Conservation (phyloP, 495 filamentous ascomycete genomes). For the Chaetomium tenue region DNA sequence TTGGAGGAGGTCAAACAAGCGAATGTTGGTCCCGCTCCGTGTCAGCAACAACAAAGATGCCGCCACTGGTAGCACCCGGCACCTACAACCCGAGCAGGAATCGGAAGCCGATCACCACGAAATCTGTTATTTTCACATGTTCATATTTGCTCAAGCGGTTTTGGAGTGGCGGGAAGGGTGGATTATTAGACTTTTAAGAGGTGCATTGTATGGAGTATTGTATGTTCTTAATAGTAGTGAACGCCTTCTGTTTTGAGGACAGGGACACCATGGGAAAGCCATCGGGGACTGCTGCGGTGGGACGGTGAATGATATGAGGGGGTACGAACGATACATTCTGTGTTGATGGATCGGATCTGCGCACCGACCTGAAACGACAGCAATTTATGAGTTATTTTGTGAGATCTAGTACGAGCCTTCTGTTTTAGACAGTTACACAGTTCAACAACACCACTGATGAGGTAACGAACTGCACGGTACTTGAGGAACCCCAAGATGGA, state of each 20-base stretch:
- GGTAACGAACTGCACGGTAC: too few relatives aligned
- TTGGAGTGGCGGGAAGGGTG: background rate
- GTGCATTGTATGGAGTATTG: conserved; percentile 20
- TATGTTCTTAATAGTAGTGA: background rate
- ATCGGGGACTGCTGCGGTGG: background rate
- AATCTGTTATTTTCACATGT: background rate
- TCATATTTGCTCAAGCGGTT: background rate
- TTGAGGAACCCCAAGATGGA: too few relatives aligned
- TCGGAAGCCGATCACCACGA: background rate
- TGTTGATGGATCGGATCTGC: too few relatives aligned
- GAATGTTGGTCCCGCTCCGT: background rate
- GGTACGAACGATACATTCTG: too few relatives aligned
- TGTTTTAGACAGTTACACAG: too few relatives aligned
- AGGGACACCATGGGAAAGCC: background rate
- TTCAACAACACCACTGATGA: too few relatives aligned
- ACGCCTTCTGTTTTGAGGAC: background rate
- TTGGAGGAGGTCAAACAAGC: too few relatives aligned
- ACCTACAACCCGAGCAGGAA: background rate
- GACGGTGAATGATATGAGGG: too few relatives aligned
- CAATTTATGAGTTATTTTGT: too few relatives aligned
- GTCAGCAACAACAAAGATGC: background rate
- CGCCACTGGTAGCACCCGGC: background rate
- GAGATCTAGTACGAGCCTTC: too few relatives aligned
- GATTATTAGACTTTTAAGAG: background rate
- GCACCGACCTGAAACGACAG: too few relatives aligned